Conservation (phyloP, 163 green algal species). For the Prototheca cutis region DNA sequence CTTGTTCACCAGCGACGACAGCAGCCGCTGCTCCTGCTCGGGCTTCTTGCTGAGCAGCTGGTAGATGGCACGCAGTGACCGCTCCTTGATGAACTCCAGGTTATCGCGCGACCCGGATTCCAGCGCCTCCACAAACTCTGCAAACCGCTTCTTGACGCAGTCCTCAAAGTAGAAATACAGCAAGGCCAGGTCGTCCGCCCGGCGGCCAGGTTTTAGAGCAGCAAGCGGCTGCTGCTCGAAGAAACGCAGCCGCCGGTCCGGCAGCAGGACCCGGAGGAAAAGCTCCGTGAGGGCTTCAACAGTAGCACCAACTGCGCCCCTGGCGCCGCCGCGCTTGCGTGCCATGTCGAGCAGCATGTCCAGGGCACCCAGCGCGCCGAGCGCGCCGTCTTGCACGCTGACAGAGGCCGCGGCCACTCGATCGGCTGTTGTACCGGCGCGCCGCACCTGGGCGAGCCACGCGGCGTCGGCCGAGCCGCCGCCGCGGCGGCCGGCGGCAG, state of each 20-base stretch:
- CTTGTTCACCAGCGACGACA: conserved; percentile 87
- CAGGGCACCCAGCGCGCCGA: conserved; percentile 65
- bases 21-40: conserved; percentile 70
- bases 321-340: conserved; percentile 51
- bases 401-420: conserved; percentile 82
- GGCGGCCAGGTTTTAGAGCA: conserved; percentile 23
- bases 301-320: conserved; percentile 48
- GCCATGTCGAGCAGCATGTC: conserved; percentile 71
- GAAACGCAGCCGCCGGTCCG: conserved; percentile 73
- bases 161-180: conserved; percentile 76
- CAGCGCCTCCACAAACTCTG: conserved; percentile 52
- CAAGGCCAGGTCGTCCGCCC: conserved; percentile 41
- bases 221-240: conserved; percentile 78
- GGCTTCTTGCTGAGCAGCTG: conserved; percentile 54
- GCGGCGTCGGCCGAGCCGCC: conserved; percentile 48
- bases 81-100: conserved; percentile 72
- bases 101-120: conserved; percentile 62
- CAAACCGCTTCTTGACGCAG: conserved; percentile 65
- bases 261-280: conserved; percentile 64
- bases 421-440: conserved; percentile 72
- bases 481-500: conserved; percentile 35
- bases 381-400: conserved; percentile 57
- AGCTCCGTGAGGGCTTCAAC: conserved; percentile 64
- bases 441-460: conserved; percentile 73
- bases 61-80: conserved; percentile 32